phyloP scores from a whole-genome alignment of 768 basidiomycete genomes.

The Mycena epipterygia region DNA sequence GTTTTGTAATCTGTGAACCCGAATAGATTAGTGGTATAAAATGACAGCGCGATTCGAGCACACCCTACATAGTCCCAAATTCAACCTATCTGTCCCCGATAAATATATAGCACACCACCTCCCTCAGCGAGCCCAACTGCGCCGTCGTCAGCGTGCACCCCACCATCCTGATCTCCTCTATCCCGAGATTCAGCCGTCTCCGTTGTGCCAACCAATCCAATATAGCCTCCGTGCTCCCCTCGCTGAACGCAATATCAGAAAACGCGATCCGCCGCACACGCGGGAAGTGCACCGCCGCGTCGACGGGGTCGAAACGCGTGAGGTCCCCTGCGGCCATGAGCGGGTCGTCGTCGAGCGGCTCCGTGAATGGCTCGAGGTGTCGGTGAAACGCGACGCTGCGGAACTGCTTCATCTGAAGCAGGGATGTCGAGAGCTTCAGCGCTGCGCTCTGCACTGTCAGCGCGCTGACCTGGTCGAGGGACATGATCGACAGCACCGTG shows the following conservation, averaged over 20 bases:
- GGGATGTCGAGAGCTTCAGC: neutral
- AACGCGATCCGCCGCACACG: slow-evolving; percentile 11
- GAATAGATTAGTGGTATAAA: no score
- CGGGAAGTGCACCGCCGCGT: slow-evolving; percentile 9
- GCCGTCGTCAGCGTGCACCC: neutral
- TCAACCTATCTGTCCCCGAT: neutral
- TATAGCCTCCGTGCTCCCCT: slow-evolving; percentile 2
- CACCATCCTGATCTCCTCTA: slow-evolving; percentile 14
- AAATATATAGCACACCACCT: neutral
- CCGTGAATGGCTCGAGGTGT: slow-evolving; percentile 8
- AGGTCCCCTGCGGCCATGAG: slow-evolving; percentile 20
- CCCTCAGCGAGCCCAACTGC: slow-evolving; percentile 18
- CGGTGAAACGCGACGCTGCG: neutral
- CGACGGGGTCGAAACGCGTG: slow-evolving; percentile 11
- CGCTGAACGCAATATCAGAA: neutral
- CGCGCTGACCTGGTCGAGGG: slow-evolving; percentile 6
- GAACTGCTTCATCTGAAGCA: slow-evolving; percentile 7
- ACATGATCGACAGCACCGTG: neutral
- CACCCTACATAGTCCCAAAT: no score
- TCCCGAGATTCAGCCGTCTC: slow-evolving; percentile 15
- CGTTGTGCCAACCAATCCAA: slow-evolving; percentile 31
- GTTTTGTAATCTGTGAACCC: no score
- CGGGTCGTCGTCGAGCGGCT: slow-evolving; percentile 16
- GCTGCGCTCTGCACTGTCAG: neutral
- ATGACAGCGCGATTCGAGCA: no score